Evolutionary conservation across 179 eudicot species (phyloP).

Genomic region (Beta lomatogona): DNA sequence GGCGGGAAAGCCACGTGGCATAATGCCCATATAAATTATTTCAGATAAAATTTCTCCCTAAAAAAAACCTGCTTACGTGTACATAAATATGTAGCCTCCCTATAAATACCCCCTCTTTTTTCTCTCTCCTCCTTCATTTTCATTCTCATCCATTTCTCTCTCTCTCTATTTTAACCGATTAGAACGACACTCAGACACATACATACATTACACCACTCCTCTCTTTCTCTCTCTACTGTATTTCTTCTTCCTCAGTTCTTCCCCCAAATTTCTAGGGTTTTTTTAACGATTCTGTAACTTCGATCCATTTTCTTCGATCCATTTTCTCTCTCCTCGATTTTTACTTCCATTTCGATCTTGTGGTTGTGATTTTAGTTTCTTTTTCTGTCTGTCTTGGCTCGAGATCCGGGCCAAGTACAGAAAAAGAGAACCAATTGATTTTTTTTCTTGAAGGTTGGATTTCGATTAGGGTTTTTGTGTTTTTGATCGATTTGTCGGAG

Average conservation of each 20-base stretch:
- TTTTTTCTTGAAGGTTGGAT: not conserved
- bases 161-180: slow-evolving; percentile 3
- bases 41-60: not conserved
- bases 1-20: slow-evolving; percentile 31
- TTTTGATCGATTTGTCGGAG: slow-evolving; percentile 7
- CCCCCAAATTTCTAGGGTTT: slow-evolving; percentile 26
- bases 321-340: slow-evolving; percentile 19
- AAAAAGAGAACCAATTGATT: slow-evolving; percentile 10
- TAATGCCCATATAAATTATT: not conserved
- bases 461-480: not conserved
- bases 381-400: slow-evolving; percentile 80
- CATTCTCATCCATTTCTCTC: slow-evolving; percentile 24
- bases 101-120: slow-evolving; percentile 44
- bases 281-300: not conserved
- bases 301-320: slow-evolving; percentile 1
- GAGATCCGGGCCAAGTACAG: slow-evolving; percentile 96
- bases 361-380: not conserved
- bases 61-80: slow-evolving; percentile 52
- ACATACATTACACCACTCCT: not conserved
- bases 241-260: not conserved
- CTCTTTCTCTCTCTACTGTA: not conserved
- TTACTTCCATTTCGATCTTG: not conserved
- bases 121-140: slow-evolving; percentile 18
- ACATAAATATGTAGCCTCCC: slow-evolving; percentile 55
- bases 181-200: slow-evolving; percentile 22